Conservation (phyloP, 2,329 filamentous ascomycete genomes). For the Ustulina deusta region DNA sequence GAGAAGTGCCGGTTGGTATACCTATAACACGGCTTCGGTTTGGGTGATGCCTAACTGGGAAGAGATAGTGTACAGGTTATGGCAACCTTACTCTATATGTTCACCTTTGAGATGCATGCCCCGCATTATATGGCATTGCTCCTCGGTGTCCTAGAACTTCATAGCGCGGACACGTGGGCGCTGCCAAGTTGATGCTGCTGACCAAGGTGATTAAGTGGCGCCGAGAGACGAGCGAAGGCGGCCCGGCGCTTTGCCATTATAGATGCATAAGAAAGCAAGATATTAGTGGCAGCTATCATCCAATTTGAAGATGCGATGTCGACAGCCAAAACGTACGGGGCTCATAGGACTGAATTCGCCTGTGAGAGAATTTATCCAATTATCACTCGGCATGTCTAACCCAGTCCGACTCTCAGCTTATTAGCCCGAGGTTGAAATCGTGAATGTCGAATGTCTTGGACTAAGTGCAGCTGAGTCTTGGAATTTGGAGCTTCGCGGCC, state of each 20-base stretch:
- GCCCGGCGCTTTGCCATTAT: neutral
- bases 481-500: conserved; percentile 7
- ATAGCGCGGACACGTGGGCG: conserved; percentile 8
- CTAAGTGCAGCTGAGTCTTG: conserved; percentile 23
- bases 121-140: conserved; percentile 9
- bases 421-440: conserved; percentile 20
- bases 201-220: neutral
- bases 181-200: conserved; percentile 4
- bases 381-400: neutral
- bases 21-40: neutral
- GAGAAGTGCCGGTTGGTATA: neutral
- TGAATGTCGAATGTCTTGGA: conserved; percentile 15
- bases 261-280: neutral
- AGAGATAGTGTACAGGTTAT: neutral
- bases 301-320: neutral
- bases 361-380: neutral
- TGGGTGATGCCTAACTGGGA: neutral
- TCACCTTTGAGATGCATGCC: neutral
- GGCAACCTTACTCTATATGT: neutral
- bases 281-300: neutral
- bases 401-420: neutral
- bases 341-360: neutral
- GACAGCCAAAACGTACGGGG: too few relatives aligned
- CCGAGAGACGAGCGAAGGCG: neutral
- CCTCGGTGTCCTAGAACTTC: conserved; percentile 22